Evolutionary conservation across 2,329 filamentous ascomycete species (phyloP), one percentile per base, ranked within the genome.

Genomic region (Ciborinia camelliae): DNA sequence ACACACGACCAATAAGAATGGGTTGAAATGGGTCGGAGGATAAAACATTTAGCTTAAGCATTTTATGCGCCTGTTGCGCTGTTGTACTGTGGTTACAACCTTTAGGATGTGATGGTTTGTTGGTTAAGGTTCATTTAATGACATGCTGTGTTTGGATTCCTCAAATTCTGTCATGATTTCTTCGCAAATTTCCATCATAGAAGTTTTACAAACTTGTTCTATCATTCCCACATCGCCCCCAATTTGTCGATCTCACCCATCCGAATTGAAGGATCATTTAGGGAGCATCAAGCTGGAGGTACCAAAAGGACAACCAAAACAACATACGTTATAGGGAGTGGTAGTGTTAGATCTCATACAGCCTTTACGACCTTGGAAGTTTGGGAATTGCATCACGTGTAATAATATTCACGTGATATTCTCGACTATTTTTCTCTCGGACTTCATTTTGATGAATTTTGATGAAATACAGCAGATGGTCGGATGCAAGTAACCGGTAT

Each of bases 161-260:
- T 26, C 3, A 20, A 62, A 35, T 54, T 50, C 60, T 37, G 39
- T 32, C 48, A 53, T 43, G 35, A 62, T 62, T 53, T 32, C 50
- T 62, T 37, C 37, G 35, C 48, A 58, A 47, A 62, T 62, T 18
- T 53, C 37, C 39, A 55, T 20, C 50, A 58, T 57, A 9, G 53
- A 63, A 63, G 43, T 50, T 58, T 51, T 57, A 57, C 47, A 63
- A 63, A 63, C 61, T 63, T 63, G 61, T 63, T 63, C 61, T 63
- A 41, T 63, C 41, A 26, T 26, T 15, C 41, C 41, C 20, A 23
- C 26, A 5, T 57, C 39, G 37, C 26, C 48, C 48, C 26, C 28
- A 26, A 54, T 47, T 23, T 43, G 35, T 57, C 62, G 52, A 58
- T 51, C 45, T 26, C 8, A 41, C 10, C 28, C 20, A 50, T 58